These are phyloP conservation scores for Phytophthora melonis DNA, from an alignment of 352 stramenopile genomes.

Conservation along the genomic window DNA sequence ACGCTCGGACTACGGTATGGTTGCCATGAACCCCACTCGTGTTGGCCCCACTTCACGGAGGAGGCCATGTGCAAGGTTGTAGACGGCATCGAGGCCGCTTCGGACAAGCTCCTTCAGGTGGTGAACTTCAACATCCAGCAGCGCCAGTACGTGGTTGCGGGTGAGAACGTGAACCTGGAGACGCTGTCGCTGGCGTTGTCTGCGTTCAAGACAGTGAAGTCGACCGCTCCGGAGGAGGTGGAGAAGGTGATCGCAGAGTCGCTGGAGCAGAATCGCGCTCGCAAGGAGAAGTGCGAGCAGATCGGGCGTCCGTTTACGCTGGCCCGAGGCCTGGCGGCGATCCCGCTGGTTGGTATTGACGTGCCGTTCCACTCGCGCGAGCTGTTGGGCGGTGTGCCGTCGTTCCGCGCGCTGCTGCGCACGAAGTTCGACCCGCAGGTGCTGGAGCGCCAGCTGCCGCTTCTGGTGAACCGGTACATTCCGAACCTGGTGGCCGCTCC, in stretches of 20 bases:
- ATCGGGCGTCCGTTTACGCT: constrained; percentile 70
- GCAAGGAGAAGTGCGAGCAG: constrained; percentile 69
- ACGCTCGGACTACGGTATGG: constrained; percentile 90
- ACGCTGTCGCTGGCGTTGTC: constrained; percentile 75
- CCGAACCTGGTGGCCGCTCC: constrained; percentile 86
- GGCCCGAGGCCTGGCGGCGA: constrained; percentile 76
- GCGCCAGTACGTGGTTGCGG: constrained; percentile 87
- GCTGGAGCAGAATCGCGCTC: constrained; percentile 58
- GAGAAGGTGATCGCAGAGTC: constrained; percentile 63
- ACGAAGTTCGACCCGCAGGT: constrained; percentile 78
- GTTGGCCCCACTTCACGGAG: constrained; percentile 80
- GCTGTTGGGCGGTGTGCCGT: constrained; percentile 81
- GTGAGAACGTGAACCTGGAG: constrained; percentile 85
- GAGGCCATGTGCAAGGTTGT: constrained; percentile 76
- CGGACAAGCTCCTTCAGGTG: constrained; percentile 82
- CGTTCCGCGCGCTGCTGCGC: constrained; percentile 78
- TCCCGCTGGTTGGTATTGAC: constrained; percentile 89
- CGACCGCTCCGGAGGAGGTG: constrained; percentile 56
- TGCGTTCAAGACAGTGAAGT: constrained; percentile 54
- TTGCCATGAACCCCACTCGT: constrained; percentile 83
- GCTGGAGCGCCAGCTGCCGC: constrained; percentile 70
- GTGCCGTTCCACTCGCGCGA: constrained; percentile 91
- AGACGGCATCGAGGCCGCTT: constrained; percentile 63
- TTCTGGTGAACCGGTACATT: constrained; percentile 85
- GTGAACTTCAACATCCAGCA: constrained; percentile 92